Conservation (phyloP, 768 basidiomycete genomes). For the Paxillus ammoniavirescens region DNA sequence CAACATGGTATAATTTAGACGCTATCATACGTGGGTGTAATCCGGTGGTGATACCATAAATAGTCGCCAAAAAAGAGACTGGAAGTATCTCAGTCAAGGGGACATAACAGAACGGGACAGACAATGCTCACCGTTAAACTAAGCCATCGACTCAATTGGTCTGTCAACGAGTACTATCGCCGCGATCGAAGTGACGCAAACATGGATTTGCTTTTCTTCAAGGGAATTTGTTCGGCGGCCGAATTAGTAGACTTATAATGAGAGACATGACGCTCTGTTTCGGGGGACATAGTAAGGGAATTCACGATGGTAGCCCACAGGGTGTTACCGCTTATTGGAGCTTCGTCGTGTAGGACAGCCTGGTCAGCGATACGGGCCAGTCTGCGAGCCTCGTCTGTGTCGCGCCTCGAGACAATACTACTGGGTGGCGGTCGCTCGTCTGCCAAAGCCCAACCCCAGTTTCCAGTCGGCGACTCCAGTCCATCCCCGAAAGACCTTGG, state of each 20-base stretch:
- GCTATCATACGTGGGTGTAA: neutral
- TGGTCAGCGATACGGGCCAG: conserved; percentile 75
- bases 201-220: conserved; percentile 26
- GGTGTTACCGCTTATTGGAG: conserved; percentile 60
- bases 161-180: conserved; percentile 4
- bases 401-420: conserved; percentile 86
- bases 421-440: conserved; percentile 86
- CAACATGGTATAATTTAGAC: too few relatives aligned
- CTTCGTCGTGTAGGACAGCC: conserved; percentile 56
- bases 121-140: neutral
- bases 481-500: conserved; percentile 27
- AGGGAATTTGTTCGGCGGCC: neutral
- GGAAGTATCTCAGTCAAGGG: neutral
- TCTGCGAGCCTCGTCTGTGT: conserved; percentile 75
- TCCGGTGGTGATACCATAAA: neutral
- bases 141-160: neutral
- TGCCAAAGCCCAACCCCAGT: conserved; percentile 86
- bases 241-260: conserved; percentile 12
- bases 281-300: conserved; percentile 56
- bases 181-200: conserved; percentile 24
- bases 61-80: neutral
- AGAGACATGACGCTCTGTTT: conserved; percentile 35
- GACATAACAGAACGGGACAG: neutral
- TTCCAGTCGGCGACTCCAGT: conserved; percentile 44
- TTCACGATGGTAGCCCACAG: conserved; percentile 69